Base-by-base conservation (phyloP, 2,329 filamentous ascomycete genomes). In the Pleomassaria siparia region DNA sequence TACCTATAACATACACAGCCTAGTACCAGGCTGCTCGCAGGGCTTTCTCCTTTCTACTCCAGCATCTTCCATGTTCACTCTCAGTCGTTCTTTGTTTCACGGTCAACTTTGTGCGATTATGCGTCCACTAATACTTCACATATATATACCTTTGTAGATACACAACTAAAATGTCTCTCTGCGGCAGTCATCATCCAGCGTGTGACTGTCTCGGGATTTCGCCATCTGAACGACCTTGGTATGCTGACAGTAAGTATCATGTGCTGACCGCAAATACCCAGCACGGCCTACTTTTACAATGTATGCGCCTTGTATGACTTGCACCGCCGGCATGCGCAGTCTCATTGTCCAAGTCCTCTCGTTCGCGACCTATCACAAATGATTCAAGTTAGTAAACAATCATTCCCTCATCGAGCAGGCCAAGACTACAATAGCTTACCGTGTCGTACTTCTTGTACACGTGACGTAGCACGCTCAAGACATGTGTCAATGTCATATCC, bases 351-450 rank as follows among this genome's bases (percentile, higher is more conserved):
- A 24, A 2, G 7, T 40, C 13, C 1, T 16, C 6, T 28, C 42
- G 43, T n/a, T 40, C 24, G 1, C 28, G 26, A 1, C 35, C 44
- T 8, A 53, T 22, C 2, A 46, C 15, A 33, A 47, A 53, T 2
- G 50, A 32, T 1, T 45, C 29, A 4, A 54, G 40, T 30, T 47
- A 56, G 25, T 54, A 58, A 11, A 56, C 41, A 25, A 54, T 52
- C 15, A 35, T 30, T 2, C 53, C 55, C n/a, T 24, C 25, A 12
- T 46, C 22, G 8, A 58, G 13, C 2, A 55, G n/a, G 11, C 26
- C 42, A 12, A 50, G 4, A 40, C 39, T 48, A 20, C 52, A 55
- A 9, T 29, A 43, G 2, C 53, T 49, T 1, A 52, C 43, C 1
- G 43, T 47, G 18, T 55, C 44, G 28, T 45, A 58, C 12, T 11